Percentiles rank a stretch among this genome's conserved stretches.
Conservation (phyloP, 2,329 filamentous ascomycete genomes). For the Microdochium trichocladiopsis region DNA sequence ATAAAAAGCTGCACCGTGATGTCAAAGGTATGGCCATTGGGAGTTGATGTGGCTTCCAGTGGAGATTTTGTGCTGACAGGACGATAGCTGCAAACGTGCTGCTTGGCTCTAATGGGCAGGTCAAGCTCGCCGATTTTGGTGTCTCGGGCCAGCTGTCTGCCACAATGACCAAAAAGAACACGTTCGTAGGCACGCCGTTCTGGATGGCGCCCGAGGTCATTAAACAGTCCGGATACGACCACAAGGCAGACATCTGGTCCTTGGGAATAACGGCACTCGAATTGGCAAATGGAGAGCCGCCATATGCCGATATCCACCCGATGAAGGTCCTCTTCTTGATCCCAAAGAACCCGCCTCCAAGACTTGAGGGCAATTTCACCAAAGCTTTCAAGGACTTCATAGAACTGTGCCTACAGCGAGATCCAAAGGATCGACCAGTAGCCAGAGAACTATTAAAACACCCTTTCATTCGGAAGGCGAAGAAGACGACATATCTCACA, state of each 20-base stretch:
- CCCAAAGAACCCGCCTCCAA: conserved; percentile 84
- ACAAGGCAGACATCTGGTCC: conserved; percentile 98
- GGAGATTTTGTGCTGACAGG: background rate
- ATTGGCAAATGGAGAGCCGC: conserved; percentile 84
- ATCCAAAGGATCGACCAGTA: conserved; percentile 81
- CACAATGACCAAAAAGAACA: conserved; percentile 99
- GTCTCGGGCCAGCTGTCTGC: conserved; percentile 94
- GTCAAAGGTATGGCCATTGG: conserved; percentile 67
- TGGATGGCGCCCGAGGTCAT: conserved; percentile 99
- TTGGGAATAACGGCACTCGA: conserved; percentile 91
- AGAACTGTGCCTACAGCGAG: conserved; percentile 76
- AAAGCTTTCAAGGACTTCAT: conserved; percentile 81
- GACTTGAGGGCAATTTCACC: conserved; percentile 73
- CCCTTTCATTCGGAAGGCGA: conserved; percentile 83
- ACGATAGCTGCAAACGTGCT: conserved; percentile 80
- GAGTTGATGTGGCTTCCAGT: background rate
- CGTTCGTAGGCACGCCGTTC: conserved; percentile 95
- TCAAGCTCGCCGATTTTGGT: conserved; percentile 95
- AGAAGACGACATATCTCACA: conserved; percentile 93
- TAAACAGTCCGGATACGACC: conserved; percentile 95
- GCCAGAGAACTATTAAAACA: conserved; percentile 84
- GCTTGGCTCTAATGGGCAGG: conserved; percentile 82
- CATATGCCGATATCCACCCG: conserved; percentile 92
- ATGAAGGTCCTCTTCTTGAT: conserved; percentile 98
- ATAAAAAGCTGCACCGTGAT: conserved; percentile 94